These are phyloP conservation scores for Limonomyces culmigenus DNA, from an alignment of 1,284 basidiomycete species.

Conservation along the genomic window DNA sequence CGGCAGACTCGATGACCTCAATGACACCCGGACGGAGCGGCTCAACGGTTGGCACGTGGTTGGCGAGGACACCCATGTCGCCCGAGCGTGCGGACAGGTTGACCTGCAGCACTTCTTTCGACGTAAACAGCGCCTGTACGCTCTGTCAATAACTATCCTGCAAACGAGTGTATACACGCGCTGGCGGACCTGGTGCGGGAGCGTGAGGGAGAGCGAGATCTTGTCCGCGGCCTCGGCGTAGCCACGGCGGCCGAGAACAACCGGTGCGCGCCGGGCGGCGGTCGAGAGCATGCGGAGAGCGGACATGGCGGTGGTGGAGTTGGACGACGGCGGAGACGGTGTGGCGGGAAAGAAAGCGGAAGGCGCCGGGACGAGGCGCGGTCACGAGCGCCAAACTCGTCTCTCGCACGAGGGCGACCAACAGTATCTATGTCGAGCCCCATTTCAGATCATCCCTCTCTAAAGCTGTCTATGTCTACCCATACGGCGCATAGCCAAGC, in stretches of 20 bases:
- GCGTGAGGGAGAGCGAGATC: slow-evolving; percentile 77
- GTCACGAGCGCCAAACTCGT: too few relatives aligned
- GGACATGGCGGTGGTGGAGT: slow-evolving; percentile 39
- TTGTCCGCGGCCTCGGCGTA: slow-evolving; percentile 84
- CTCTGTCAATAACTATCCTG: not conserved
- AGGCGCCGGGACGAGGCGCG: too few relatives aligned
- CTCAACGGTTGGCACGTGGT: slow-evolving; percentile 91
- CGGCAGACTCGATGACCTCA: slow-evolving; percentile 71
- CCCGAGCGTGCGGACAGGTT: slow-evolving; percentile 88
- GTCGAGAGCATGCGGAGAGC: slow-evolving; percentile 52
- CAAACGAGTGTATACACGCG: slow-evolving; percentile 2
- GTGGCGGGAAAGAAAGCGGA: too few relatives aligned
- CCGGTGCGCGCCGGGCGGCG: slow-evolving; percentile 39
- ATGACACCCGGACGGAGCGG: slow-evolving; percentile 83
- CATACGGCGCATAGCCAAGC: too few relatives aligned
- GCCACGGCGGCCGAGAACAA: slow-evolving; percentile 45
- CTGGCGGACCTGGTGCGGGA: slow-evolving; percentile 78
- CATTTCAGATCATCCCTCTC: too few relatives aligned
- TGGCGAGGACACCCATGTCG: slow-evolving; percentile 96
- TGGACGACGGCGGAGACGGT: slow-evolving; percentile 1
- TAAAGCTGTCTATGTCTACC: too few relatives aligned
- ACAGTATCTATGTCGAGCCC: too few relatives aligned
- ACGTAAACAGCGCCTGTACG: slow-evolving; percentile 68
- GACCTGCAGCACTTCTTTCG: slow-evolving; percentile 82
- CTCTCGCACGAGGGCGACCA: too few relatives aligned